These are phyloP conservation scores for Epipyxis sp. DNA, from an alignment of 108 stramenopile genomes.

Conservation along the genomic window DNA sequence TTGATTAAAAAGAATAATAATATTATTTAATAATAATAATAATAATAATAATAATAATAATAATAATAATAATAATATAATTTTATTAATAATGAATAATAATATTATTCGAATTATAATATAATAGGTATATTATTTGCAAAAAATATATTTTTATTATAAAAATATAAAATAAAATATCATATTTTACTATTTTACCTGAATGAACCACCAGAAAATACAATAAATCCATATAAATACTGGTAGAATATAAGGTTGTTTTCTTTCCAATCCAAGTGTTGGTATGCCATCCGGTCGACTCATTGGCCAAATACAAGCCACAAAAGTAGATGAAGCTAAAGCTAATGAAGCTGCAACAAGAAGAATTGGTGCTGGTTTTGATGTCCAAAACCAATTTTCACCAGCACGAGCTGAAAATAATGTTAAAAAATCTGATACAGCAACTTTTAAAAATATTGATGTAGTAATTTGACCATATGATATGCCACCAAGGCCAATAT, in stretches of 20 bases:
- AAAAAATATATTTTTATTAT: no score
- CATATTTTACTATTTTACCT: constrained; percentile 15
- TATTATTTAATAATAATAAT: no score
- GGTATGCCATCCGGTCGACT: background rate
- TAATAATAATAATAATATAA: no score
- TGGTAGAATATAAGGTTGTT: background rate
- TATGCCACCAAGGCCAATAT: constrained; percentile 28
- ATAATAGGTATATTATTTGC: no score
- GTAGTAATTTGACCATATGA: constrained; percentile 37
- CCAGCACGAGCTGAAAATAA: constrained; percentile 28
- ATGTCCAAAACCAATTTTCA: constrained; percentile 26
- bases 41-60: no score
- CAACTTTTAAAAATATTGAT: constrained; percentile 31
- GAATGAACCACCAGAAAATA: constrained; percentile 16
- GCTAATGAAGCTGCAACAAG: constrained; percentile 19
- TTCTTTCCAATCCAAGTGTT: background rate
- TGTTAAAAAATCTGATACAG: no score
- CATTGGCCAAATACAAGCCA: constrained; percentile 34
- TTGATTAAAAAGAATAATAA: no score
- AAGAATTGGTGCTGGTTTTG: constrained; percentile 23
- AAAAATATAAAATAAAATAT: no score
- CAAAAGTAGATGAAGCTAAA: constrained; percentile 22
- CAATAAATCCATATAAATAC: constrained; percentile 22
- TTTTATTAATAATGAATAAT: no score
- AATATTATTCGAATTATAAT: no score